Conservation (phyloP, 768 basidiomycete genomes). For the Lactifluus volemus region DNA sequence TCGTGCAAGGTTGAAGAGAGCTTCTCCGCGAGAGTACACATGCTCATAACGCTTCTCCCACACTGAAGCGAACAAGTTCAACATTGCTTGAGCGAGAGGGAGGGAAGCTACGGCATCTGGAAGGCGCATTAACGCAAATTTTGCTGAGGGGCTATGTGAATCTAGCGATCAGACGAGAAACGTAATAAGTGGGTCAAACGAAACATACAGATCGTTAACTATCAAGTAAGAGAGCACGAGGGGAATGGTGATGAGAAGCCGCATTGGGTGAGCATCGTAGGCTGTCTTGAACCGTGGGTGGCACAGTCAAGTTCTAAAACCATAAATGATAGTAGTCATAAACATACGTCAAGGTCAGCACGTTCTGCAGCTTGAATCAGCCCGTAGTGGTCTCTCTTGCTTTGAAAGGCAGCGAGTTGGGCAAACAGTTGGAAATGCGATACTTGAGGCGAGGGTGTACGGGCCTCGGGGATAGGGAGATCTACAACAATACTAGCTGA, state of each 20-base stretch:
- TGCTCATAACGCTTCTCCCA: conserved; percentile 47
- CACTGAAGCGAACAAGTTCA: conserved; percentile 40
- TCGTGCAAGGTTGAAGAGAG: conserved; percentile 34
- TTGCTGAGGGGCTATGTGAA: conserved; percentile 45
- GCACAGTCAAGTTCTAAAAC: background rate
- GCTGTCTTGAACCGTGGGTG: conserved; percentile 17
- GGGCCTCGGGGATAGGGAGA: conserved; percentile 3
- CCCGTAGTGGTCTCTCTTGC: conserved; percentile 34
- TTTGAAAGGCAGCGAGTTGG: conserved; percentile 31
- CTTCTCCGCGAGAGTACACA: conserved; percentile 42
- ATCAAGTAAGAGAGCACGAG: conserved; percentile 60
- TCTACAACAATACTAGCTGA: conserved; percentile 10
- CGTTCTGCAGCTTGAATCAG: conserved; percentile 43
- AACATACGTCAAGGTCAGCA: conserved; percentile 45
- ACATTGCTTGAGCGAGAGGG: conserved; percentile 40
- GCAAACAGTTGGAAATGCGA: conserved; percentile 3
- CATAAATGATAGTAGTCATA: background rate
- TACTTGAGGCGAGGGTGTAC: background rate
- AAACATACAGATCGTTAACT: conserved; percentile 49
- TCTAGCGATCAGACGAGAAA: background rate
- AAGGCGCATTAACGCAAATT: conserved; percentile 47
- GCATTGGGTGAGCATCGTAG: conserved; percentile 20
- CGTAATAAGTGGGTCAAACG: background rate
- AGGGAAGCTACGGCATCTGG: conserved; percentile 37
- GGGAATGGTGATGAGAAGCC: conserved; percentile 46